Evolutionary conservation across 768 basidiomycete genomes (phyloP).

Genomic region (Gloeostereum incarnatum): DNA sequence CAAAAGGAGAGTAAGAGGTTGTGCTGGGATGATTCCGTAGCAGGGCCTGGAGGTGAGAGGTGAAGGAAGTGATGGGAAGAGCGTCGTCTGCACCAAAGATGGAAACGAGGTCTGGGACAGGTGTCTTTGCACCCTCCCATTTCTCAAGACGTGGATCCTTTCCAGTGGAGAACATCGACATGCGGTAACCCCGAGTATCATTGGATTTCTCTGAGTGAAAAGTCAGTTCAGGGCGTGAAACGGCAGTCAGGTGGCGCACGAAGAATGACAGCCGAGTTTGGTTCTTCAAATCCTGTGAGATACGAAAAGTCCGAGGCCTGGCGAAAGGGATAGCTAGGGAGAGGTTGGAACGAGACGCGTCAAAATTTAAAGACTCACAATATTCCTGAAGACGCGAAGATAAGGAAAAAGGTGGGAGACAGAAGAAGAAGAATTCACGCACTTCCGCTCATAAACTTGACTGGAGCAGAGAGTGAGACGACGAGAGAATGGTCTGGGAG

Average conservation of each 20-base stretch:
- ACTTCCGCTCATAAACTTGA: constrained; percentile 85
- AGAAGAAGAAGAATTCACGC: constrained; percentile 21
- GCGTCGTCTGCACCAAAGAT: constrained; percentile 79
- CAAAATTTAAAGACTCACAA: constrained; percentile 49
- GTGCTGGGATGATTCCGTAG: constrained; percentile 37
- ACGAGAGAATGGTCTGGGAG: constrained; percentile 70
- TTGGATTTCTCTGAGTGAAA: constrained; percentile 54
- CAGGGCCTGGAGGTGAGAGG: constrained; percentile 47
- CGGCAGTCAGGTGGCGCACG: constrained; percentile 29
- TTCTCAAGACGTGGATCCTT: constrained; percentile 70
- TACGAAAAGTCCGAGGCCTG: constrained; percentile 94
- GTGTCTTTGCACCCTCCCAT: constrained; percentile 90
- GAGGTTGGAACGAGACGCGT: constrained; percentile 5
- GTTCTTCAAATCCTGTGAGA: constrained; percentile 92
- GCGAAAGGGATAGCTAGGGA: constrained; percentile 82
- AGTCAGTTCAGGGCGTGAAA: constrained; percentile 1
- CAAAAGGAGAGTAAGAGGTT: too few species aligned
- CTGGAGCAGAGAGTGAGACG: constrained; percentile 65
- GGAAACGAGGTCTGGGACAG: constrained; percentile 48
- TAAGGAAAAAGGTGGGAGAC: constrained; percentile 1
- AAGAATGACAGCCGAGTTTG: constrained; percentile 81
- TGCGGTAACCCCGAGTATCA: constrained; percentile 70
- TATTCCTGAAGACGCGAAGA: constrained; percentile 36
- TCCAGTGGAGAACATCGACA: constrained; percentile 77
- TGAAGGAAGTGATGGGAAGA: constrained; percentile 42